Base-by-base conservation (phyloP, 768 basidiomycete genomes). In the Tubosaeta brunneosetosa region DNA sequence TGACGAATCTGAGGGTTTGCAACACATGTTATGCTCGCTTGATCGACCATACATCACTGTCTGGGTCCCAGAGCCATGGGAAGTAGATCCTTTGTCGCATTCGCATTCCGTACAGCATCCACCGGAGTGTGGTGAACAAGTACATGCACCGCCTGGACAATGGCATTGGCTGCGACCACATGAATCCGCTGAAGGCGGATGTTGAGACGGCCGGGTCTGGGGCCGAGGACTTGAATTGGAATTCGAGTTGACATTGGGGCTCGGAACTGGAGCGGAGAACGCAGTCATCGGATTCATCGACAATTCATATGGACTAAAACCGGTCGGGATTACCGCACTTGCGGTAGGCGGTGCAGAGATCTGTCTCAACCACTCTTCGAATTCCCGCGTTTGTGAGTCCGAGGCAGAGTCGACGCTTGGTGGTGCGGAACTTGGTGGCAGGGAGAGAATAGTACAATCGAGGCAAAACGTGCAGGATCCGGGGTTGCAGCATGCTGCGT, bases 311-410 rank as follows among this genome's bases (percentile, higher is more conserved):
- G 64, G 59, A 60, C 62, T 47, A 73, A 73, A 58, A 37, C 50
- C 31, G 27, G 64, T 6, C 1, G 61, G 38, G 42, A 60, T 57
- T 48, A 61, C 58, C 32, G 52, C 26, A 44, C 41, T 41, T 1
- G 54, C 12, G 27, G 56, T 26, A 36, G 67, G 61, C 5, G 61
- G 52, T 17, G 58, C 48, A 8, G 67, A 64, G 22, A 83, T 70
- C 58, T 82, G 79, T 49, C 77, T 76, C 50, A 85, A 71, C 84
- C 84, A 86, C 51, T 85, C 83, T 61, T 84, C 84, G 40, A 85
- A 77, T 52, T 75, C 72, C 27, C 73, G 72, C 34, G 71, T 67
- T 58, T 74, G 70, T 26, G 69, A 65, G 54, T 79, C 74, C 58
- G 70, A 72, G 64, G 74, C 68, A 65, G 76, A 67, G 44, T 73